phyloP scores from a whole-genome alignment of 257 asterid genomes.

The Parsonsia alboflavescens region DNA sequence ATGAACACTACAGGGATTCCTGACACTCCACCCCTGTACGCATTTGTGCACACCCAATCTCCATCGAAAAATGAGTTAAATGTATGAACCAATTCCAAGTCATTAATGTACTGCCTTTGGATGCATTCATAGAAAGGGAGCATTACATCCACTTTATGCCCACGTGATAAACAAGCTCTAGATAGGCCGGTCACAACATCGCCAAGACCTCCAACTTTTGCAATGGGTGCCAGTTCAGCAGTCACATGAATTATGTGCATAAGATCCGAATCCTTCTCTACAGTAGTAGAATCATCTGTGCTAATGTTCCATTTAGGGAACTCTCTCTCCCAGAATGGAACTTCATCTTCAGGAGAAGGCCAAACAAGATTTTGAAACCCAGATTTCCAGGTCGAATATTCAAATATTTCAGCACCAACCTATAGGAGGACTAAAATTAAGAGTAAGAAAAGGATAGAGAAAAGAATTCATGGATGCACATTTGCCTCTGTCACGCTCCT shows the following conservation, averaged over 20 bases:
- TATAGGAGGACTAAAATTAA: conserved; percentile 19
- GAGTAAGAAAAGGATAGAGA: neutral
- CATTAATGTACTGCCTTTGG: conserved; percentile 41
- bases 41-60: conserved; percentile 63
- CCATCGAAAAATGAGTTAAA: conserved; percentile 61
- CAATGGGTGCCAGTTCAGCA: conserved; percentile 89
- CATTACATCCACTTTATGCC: conserved; percentile 69
- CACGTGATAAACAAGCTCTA: conserved; percentile 60
- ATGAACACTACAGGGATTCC: conserved; percentile 58
- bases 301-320: conserved; percentile 54
- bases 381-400: conserved; percentile 27
- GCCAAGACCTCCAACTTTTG: conserved; percentile 90
- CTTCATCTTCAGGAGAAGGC: conserved; percentile 77
- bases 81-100: conserved; percentile 42
- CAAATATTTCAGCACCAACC: conserved; percentile 35
- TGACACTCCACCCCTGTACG: conserved; percentile 55
- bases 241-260: conserved; percentile 69
- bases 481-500: neutral
- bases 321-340: conserved; percentile 72
- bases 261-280: conserved; percentile 54
- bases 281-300: conserved; percentile 27
- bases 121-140: conserved; percentile 87
- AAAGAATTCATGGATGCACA: neutral
- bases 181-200: conserved; percentile 86
- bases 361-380: conserved; percentile 36